Base-by-base conservation (phyloP, 805 yeast genomes). In the Tetrapisispora phaffii region DNA sequence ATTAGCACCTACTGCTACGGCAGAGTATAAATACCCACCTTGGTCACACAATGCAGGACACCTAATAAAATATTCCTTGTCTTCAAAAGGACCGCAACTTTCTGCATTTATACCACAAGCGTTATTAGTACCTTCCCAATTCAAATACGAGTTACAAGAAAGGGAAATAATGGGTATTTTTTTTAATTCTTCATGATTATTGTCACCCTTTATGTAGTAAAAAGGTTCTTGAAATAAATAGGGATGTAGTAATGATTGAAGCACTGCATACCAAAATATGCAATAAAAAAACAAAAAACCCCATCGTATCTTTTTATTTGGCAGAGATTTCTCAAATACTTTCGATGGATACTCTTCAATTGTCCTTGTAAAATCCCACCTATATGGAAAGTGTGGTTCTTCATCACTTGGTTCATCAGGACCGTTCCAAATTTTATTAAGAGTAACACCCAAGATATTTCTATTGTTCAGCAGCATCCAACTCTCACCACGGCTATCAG, bases 41-140 rank as follows among this genome's bases (percentile, higher is more conserved):
- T 82, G 67, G 52, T 82, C 87, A 64, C 97, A 89, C 29, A 88
- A 67, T 0, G 96, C 95, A 0, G 96, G 96, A 62, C 97, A 89
- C 52, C 87, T 70, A 56, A 88, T 71, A 4, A 74, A 61, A 23
- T 82, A 71, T 19, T 74, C 74, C 15, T 66, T 57, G 24, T 68
- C 62, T 2, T 58, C 64, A 39, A 72, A 64, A 0, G 78, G 74
- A 1, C 58, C 63, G 62, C 96, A 87, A 7, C 67, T 49, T n/a
- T 67, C 60, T 1, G 81, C 95, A 51, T 80, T 68, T 9, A 81
- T 52, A 0, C 96, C 96, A 70, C 96, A 89, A 0, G 69, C 72
- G 9, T 75, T 77, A 55, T 83, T 84, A 45, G 79, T 82, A 0
- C 95, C 95, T 41, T 59, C 66, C 96, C 96, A 87, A 47, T 82